phyloP scores from a whole-genome alignment of 805 yeast genomes.

The Hanseniaspora jakobsenii region DNA sequence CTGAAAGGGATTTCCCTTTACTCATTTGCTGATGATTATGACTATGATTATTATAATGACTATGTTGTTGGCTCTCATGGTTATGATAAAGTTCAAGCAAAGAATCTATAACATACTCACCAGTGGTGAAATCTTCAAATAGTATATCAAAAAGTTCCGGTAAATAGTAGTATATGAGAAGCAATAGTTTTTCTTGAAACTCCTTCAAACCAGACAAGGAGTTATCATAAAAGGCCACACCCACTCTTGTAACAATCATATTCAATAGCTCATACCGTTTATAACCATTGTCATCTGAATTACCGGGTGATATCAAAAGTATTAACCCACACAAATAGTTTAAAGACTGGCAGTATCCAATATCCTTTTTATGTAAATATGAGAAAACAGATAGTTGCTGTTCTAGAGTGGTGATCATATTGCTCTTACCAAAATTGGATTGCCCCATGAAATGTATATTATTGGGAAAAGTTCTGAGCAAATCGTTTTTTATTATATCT shows the following conservation, averaged over 20 bases:
- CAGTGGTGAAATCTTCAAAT: neutral
- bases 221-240: slow-evolving; percentile 6
- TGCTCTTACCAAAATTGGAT: slow-evolving; percentile 11
- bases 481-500: slow-evolving; percentile 87
- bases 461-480: slow-evolving; percentile 91
- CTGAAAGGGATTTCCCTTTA: too few species aligned
- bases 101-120: slow-evolving; percentile 4
- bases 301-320: slow-evolving; percentile 40
- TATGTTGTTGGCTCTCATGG: too few species aligned
- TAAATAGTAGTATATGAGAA: slow-evolving; percentile 5
- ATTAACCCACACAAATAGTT: slow-evolving; percentile 84
- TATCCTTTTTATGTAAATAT: slow-evolving; percentile 26
- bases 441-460: slow-evolving; percentile 61
- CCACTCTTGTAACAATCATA: slow-evolving; percentile 3
- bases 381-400: slow-evolving; percentile 8
- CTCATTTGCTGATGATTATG: too few species aligned
- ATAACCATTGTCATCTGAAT: slow-evolving; percentile 2
- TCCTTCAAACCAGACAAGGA: slow-evolving; percentile 9
- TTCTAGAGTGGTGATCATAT: slow-evolving; percentile 9
- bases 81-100: slow-evolving; percentile 2
- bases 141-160: slow-evolving; percentile 12
- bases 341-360: slow-evolving; percentile 92
- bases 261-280: slow-evolving; percentile 1
- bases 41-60: too few species aligned
- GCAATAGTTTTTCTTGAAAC: slow-evolving; percentile 5